phyloP scores from a whole-genome alignment of 2,329 filamentous ascomycete species.

The Davidsoniella neocaledoniae region DNA sequence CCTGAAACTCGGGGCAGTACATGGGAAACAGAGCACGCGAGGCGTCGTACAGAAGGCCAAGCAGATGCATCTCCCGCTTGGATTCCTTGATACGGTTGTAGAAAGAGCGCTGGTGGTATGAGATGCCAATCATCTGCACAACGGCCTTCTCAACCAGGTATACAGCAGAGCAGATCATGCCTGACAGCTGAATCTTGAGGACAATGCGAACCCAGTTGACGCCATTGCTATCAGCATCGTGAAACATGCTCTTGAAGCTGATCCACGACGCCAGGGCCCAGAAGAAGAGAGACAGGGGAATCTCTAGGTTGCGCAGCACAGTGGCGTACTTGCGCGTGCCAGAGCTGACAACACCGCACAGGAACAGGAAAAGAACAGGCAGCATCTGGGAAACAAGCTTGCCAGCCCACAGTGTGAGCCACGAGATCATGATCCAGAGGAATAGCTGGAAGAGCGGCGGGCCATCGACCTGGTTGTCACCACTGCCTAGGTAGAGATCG shows the following conservation, averaged over 20 bases:
- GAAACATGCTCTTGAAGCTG: slow-evolving; percentile 41
- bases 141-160: slow-evolving; percentile 63
- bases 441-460: slow-evolving; percentile 44
- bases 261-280: slow-evolving; percentile 48
- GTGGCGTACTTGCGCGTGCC: slow-evolving; percentile 55
- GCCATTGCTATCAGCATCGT: slow-evolving; percentile 17
- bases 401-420: slow-evolving; percentile 49
- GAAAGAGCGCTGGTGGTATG: slow-evolving; percentile 74
- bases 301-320: slow-evolving; percentile 45
- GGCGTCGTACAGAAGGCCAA: slow-evolving; percentile 78
- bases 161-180: slow-evolving; percentile 51
- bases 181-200: slow-evolving; percentile 47
- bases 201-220: slow-evolving; percentile 41
- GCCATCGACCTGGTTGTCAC: slow-evolving; percentile 19
- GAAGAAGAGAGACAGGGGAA: slow-evolving; percentile 51
- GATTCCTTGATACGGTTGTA: slow-evolving; percentile 72
- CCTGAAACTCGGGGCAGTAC: slow-evolving; percentile 76
- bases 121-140: slow-evolving; percentile 69
- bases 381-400: slow-evolving; percentile 47
- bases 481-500: slow-evolving; percentile 23
- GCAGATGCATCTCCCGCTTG: slow-evolving; percentile 67
- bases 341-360: slow-evolving; percentile 50
- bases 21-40: slow-evolving; percentile 78
- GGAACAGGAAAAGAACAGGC: slow-evolving; percentile 48
- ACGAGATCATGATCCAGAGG: slow-evolving; percentile 52